Evolutionary conservation across 257 asterid species (phyloP).

Genomic region (Coffea eugenioides): DNA sequence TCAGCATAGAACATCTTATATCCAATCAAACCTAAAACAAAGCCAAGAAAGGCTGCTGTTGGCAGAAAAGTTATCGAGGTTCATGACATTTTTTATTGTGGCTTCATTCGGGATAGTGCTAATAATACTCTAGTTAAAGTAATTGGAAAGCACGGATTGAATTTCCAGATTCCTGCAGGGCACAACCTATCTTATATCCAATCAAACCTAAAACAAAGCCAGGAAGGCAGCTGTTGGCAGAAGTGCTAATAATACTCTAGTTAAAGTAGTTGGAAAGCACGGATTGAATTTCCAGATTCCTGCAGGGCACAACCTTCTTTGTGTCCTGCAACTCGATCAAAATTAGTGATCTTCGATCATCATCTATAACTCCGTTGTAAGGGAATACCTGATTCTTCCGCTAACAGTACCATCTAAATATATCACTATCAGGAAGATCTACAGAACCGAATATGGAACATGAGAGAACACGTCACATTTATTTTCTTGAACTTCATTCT

Average conservation of each 20-base stretch:
- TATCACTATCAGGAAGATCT: not conserved
- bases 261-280: not conserved
- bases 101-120: no score
- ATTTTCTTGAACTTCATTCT: no score
- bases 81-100: not conserved
- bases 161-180: not conserved
- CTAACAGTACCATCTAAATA: not conserved
- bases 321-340: conserved; percentile 6
- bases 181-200: not conserved
- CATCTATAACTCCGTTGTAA: conserved; percentile 2
- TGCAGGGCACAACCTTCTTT: not conserved
- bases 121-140: no score
- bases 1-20: not conserved
- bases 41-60: not conserved
- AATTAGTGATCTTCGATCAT: conserved; percentile 17
- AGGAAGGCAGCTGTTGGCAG: not conserved
- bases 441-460: not conserved
- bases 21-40: not conserved
- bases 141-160: not conserved
- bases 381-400: not conserved
- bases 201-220: not conserved
- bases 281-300: not conserved
- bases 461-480: not conserved
- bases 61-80: not conserved
- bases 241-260: no score